Evolutionary conservation across 106 monocot species (phyloP).

Genomic region (Cymbidium sinense): DNA sequence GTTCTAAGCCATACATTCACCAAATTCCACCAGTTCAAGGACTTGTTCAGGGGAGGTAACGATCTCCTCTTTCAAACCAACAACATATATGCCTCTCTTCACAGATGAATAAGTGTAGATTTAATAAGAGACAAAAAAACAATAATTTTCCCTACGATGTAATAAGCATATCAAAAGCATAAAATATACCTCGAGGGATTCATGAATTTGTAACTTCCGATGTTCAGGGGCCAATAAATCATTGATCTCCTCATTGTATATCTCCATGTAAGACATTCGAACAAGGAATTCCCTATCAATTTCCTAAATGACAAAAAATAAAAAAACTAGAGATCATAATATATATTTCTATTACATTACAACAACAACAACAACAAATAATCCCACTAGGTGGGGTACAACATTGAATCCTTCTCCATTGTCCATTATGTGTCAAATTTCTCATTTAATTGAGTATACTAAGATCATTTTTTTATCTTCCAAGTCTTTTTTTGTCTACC

Average conservation of each 20-base stretch:
- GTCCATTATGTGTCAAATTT: too few species aligned
- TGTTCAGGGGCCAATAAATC: slow-evolving; percentile 96
- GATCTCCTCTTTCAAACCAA: slow-evolving; percentile 93
- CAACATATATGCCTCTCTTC: slow-evolving; percentile 97
- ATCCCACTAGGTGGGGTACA: too few species aligned
- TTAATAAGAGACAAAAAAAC: neutral
- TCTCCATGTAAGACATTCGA: slow-evolving; percentile 98
- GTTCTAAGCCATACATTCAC: slow-evolving; percentile 64
- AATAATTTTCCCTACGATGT: neutral
- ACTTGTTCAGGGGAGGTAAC: slow-evolving; percentile 83
- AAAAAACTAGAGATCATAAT: neutral
- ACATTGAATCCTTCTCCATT: too few species aligned
- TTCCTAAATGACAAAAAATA: slow-evolving; percentile 39
- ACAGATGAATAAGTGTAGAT: slow-evolving; percentile 3
- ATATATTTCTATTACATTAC: neutral
- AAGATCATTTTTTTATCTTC: too few species aligned
- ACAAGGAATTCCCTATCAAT: slow-evolving; percentile 76
- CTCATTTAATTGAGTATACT: too few species aligned
- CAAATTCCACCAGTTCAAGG: slow-evolving; percentile 76
- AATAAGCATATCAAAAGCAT: neutral
- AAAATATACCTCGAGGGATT: slow-evolving; percentile 72
- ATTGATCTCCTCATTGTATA: slow-evolving; percentile 98
- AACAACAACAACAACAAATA: too few species aligned
- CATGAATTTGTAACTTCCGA: slow-evolving; percentile 87
- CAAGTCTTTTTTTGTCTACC: too few species aligned